A percentile compares a stretch with the other conserved stretches of the same genome.
phyloP scores from a whole-genome alignment of 164 flowering plant species.

The Vitis rotundifolia region DNA sequence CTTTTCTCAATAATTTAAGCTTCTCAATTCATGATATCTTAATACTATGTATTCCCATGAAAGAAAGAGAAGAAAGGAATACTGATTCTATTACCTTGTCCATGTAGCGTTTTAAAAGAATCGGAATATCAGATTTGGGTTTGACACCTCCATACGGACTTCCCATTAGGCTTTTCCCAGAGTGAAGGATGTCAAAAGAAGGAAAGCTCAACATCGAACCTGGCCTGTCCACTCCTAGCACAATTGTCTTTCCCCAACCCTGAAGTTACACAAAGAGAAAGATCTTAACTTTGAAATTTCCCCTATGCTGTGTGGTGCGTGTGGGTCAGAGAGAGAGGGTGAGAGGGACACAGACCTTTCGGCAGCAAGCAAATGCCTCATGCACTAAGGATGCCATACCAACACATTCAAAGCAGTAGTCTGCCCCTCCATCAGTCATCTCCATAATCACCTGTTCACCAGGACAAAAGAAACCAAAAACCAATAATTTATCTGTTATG shows the following conservation, averaged over 20 bases:
- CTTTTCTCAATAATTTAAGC: too few species aligned
- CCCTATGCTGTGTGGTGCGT: neutral
- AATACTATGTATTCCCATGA: too few species aligned
- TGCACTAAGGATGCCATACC: slow-evolving; percentile 59
- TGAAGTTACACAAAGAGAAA: slow-evolving; percentile 10
- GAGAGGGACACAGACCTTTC: slow-evolving; percentile 44
- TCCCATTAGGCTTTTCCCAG: slow-evolving; percentile 49
- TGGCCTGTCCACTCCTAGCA: slow-evolving; percentile 65
- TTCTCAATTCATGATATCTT: too few species aligned
- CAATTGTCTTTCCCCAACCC: slow-evolving; percentile 83
- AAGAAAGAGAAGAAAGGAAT: too few species aligned
- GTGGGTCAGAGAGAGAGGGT: neutral
- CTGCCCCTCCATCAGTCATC: slow-evolving; percentile 80
- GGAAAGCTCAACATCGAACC: slow-evolving; percentile 36
- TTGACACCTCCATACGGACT: slow-evolving; percentile 65
- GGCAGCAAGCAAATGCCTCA: slow-evolving; percentile 62
- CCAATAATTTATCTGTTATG: too few species aligned
- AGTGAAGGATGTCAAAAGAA: slow-evolving; percentile 44
- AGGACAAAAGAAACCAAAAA: neutral
- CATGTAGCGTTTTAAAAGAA: slow-evolving; percentile 48
- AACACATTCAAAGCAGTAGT: slow-evolving; percentile 77
- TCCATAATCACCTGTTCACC: slow-evolving; percentile 45
- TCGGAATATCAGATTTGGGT: slow-evolving; percentile 57
- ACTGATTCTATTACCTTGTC: slow-evolving; percentile 38
- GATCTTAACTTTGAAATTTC: neutral